Evolutionary conservation across 78 protist genomes (phyloP).

Genomic region (Dictyostelium firmibasis): DNA sequence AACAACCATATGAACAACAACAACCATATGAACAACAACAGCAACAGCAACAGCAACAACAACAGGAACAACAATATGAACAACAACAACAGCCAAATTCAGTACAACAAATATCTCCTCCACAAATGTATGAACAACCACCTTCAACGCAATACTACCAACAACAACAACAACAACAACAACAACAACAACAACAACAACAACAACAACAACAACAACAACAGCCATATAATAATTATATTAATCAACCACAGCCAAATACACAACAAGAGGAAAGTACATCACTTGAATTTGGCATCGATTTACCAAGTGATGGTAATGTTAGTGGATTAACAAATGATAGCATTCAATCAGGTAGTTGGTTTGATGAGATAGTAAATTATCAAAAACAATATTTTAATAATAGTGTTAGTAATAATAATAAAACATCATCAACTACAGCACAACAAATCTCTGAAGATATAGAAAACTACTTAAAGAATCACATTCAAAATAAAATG

Average conservation of each 20-base stretch:
- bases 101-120: background rate
- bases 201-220: background rate
- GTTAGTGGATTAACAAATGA: background rate
- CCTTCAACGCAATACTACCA: background rate
- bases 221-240: background rate
- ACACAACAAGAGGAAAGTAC: background rate
- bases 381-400: conserved; percentile 15
- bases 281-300: background rate
- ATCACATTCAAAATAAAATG: background rate
- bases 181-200: background rate
- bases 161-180: background rate
- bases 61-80: background rate
- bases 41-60: background rate
- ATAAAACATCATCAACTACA: background rate
- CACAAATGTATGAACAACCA: background rate
- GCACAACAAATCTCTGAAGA: background rate
- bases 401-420: background rate
- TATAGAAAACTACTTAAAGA: background rate
- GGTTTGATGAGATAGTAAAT: background rate
- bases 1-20: background rate
- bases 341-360: background rate
- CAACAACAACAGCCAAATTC: background rate
- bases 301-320: background rate
- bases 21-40: background rate
- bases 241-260: background rate